These are phyloP conservation scores for Neltuma alba DNA, from an alignment of 306 rosid species.

Conservation along the genomic window DNA sequence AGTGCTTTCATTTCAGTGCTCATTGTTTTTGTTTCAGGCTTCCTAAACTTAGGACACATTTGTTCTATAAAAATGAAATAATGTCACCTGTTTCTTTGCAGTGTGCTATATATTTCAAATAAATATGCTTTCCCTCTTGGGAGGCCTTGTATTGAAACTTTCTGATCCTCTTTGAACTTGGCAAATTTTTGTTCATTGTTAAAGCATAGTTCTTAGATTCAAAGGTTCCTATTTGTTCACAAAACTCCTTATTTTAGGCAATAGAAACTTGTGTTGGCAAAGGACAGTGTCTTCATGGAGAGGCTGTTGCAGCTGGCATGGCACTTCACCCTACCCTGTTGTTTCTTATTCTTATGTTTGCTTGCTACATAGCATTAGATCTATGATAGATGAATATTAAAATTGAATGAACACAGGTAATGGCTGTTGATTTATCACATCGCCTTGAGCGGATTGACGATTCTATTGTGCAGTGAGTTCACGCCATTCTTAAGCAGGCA, in stretches of 20 bases:
- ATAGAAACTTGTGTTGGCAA: conserved; percentile 89
- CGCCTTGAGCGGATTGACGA: conserved; percentile 98
- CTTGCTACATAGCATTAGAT: not conserved
- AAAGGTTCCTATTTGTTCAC: not conserved
- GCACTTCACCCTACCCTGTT: conserved; percentile 39
- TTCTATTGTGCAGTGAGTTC: conserved; percentile 77
- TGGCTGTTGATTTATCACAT: conserved; percentile 95
- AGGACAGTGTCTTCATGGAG: conserved; percentile 98
- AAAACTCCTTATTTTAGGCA: conserved; percentile 57
- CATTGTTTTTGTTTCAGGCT: conserved; percentile 26
- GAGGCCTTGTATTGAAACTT: not conserved
- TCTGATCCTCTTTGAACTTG: not conserved
- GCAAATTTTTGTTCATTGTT: not conserved
- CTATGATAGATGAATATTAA: conserved; percentile 27
- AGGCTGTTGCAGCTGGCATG: conserved; percentile 98
- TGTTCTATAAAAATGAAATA: not conserved
- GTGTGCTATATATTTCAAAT: too few species aligned
- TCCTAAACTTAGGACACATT: too few species aligned
- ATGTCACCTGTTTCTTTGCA: not conserved
- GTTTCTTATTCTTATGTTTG: conserved; percentile 17
- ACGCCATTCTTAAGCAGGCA: conserved; percentile 62
- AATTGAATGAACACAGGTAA: conserved; percentile 59
- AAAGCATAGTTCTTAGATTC: conserved; percentile 15
- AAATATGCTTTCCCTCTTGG: not conserved
- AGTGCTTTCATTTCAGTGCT: conserved; percentile 41